A percentile compares a stretch with the other conserved stretches of the same genome.
phyloP scores from a whole-genome alignment of 768 basidiomycete species.

The Boletus sp. region DNA sequence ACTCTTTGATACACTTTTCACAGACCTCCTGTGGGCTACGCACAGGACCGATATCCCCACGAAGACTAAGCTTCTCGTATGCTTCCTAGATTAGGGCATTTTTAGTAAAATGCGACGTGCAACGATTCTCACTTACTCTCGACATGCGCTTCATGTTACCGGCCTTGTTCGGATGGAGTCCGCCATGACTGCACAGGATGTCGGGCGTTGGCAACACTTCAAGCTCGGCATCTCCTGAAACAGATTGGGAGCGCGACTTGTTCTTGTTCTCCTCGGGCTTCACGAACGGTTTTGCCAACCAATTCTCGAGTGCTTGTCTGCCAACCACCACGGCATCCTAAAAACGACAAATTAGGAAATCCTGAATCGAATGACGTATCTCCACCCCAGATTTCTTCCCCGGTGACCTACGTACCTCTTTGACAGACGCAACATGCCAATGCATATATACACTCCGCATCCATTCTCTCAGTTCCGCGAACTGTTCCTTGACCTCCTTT shows the following conservation, averaged over 20 bases:
- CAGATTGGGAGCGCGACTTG: conserved; percentile 18
- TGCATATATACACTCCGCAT: conserved; percentile 59
- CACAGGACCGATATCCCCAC: conserved; percentile 50
- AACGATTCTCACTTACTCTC: conserved; percentile 37
- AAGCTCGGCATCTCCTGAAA: conserved; percentile 16
- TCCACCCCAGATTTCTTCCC: conserved; percentile 5
- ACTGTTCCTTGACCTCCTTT: conserved; percentile 40
- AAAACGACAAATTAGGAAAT: conserved; percentile 15
- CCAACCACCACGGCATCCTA: conserved; percentile 62
- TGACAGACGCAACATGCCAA: conserved; percentile 53
- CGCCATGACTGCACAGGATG: conserved; percentile 62
- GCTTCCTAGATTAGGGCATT: conserved; percentile 16
- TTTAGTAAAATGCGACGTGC: not conserved
- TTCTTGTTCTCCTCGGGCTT: conserved; percentile 21
- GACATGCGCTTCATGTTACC: conserved; percentile 67
- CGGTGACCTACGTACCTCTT: conserved; percentile 43
- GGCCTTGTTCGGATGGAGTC: conserved; percentile 59
- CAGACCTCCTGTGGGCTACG: conserved; percentile 58
- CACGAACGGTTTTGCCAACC: conserved; percentile 46
- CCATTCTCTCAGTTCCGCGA: conserved; percentile 48
- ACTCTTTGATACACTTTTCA: conserved; percentile 50
- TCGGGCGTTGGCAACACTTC: conserved; percentile 37
- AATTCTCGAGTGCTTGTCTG: conserved; percentile 56
- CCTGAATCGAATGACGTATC: conserved; percentile 5
- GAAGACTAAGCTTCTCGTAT: conserved; percentile 25